Percentiles rank a stretch among this genome's conserved stretches.
phyloP scores from a whole-genome alignment of 495 filamentous ascomycete species.

The Jackrogersella minutella region DNA sequence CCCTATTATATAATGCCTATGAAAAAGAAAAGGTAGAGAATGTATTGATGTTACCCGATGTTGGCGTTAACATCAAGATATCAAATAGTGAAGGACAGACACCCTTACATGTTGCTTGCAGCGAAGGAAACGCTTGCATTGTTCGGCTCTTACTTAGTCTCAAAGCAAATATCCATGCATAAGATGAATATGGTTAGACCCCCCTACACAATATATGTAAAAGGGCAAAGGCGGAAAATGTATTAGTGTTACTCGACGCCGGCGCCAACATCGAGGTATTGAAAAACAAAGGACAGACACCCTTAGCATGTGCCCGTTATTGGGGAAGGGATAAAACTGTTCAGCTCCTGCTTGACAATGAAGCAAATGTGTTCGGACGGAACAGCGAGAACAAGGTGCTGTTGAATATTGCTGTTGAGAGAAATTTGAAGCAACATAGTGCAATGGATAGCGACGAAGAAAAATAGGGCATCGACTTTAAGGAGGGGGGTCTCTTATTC shows the following conservation, averaged over 20 bases:
- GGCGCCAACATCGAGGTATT: not conserved
- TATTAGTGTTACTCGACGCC: not conserved
- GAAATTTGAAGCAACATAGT: no score
- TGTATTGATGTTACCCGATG: not conserved
- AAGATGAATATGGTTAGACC: not conserved
- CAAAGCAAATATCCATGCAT: not conserved
- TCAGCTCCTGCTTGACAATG: not conserved
- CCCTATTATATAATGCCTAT: not conserved
- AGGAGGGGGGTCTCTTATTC: no score
- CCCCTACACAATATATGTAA: not conserved
- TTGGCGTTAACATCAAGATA: not conserved
- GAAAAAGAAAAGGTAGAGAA: not conserved
- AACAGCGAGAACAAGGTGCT: not conserved
- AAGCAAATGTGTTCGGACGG: not conserved
- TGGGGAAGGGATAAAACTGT: not conserved
- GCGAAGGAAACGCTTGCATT: no score
- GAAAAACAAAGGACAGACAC: not conserved
- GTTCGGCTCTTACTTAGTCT: no score
- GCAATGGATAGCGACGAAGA: no score
- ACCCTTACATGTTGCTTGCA: not conserved
- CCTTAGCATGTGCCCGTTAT: not conserved
- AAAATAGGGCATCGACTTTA: no score
- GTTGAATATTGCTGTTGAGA: not conserved
- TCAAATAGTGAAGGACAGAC: not conserved
- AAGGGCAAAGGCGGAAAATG: not conserved